Evolutionary conservation across 495 filamentous ascomycete genomes (phyloP).

Genomic region (Niebla homalea): DNA sequence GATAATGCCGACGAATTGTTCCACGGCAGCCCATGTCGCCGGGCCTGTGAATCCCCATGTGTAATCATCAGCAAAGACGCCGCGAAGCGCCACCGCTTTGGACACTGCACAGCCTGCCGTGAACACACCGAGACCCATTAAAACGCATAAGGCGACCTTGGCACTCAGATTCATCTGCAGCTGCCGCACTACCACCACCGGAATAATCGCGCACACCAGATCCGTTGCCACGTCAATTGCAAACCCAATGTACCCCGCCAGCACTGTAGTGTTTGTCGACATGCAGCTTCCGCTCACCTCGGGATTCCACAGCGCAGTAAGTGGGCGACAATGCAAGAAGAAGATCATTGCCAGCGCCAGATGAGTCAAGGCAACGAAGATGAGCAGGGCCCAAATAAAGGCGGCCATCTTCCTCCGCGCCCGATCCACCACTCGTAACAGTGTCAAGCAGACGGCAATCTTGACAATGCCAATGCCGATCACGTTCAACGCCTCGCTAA

Average conservation of each 20-base stretch:
- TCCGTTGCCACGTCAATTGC: constrained; percentile 6
- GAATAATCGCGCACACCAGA: constrained; percentile 6
- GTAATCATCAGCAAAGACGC: constrained; percentile 2
- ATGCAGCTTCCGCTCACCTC: constrained; percentile 3
- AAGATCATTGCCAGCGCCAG: constrained; percentile 7
- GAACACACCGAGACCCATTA: constrained; percentile 9
- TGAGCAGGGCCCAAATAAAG: constrained; percentile 2
- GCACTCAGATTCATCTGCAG: constrained; percentile 5
- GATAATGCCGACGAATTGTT: constrained; percentile 11
- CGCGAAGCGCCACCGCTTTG: constrained; percentile 3
- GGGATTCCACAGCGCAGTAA: constrained; percentile 1
- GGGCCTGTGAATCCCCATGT: constrained; percentile 1
- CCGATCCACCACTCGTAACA: constrained; percentile 5
- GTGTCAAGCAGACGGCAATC: constrained; percentile 5
- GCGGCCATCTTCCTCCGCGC: neutral
- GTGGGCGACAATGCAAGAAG: constrained; percentile 6
- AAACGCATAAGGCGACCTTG: constrained; percentile 4
- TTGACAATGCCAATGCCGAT: constrained; percentile 5
- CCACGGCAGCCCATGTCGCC: constrained; percentile 7
- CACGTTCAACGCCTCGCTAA: constrained; percentile 1
- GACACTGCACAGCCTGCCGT: constrained; percentile 11
- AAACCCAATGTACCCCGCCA: constrained; percentile 5
- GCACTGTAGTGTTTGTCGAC: neutral
- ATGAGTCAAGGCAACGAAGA: constrained; percentile 7
- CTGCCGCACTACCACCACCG: constrained; percentile 4